Conservation (phyloP, 345 rosid genomes). For the Geranium brycei region DNA sequence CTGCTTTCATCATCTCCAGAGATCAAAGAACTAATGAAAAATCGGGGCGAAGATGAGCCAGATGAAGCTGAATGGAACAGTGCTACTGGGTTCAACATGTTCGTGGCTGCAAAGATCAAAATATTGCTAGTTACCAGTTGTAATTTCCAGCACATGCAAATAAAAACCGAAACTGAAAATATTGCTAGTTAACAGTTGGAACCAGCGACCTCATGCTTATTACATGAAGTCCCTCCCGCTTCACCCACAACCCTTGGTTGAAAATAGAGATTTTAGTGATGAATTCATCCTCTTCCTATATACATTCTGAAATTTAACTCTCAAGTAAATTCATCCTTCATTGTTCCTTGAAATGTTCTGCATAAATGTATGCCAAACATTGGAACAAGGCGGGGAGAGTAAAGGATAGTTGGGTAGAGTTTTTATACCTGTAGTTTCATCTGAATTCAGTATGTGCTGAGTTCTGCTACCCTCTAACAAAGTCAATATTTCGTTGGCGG, state of each 20-base stretch:
- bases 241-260: too few species aligned
- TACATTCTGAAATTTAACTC: too few species aligned
- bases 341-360: too few species aligned
- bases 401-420: background rate
- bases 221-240: too few species aligned
- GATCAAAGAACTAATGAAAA: too few species aligned
- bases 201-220: too few species aligned
- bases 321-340: too few species aligned
- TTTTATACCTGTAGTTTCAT: slow-evolving; percentile 60
- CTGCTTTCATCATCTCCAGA: slow-evolving; percentile 35
- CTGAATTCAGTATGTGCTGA: slow-evolving; percentile 39
- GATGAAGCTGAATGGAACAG: slow-evolving; percentile 83
- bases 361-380: background rate
- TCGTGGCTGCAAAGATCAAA: slow-evolving; percentile 48
- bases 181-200: too few species aligned
- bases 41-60: slow-evolving; percentile 1
- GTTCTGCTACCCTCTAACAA: slow-evolving; percentile 71
- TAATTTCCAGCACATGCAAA: too few species aligned
- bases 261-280: too few species aligned
- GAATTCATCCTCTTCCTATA: too few species aligned
- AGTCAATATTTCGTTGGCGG: slow-evolving; percentile 68
- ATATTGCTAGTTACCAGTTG: background rate
- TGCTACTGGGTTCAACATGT: slow-evolving; percentile 87
- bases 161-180: too few species aligned
- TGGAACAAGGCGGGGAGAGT: background rate